Percentiles rank a stretch among this genome's conserved stretches.
Evolutionary conservation across 2,329 filamentous ascomycete genomes (phyloP).

Genomic region (Didymella pinodella): DNA sequence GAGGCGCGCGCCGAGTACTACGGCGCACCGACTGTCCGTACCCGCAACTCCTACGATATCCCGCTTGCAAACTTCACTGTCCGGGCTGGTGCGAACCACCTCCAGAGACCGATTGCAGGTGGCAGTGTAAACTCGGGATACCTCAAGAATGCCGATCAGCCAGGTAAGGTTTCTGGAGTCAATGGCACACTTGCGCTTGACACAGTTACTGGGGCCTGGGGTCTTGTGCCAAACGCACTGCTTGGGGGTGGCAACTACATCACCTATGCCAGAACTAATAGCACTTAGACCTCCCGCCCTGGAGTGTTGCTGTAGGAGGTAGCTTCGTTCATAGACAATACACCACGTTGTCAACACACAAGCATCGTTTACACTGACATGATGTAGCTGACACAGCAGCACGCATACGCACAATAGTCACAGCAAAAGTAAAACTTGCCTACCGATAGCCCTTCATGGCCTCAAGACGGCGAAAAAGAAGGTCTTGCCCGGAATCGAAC

Average conservation of each 20-base stretch:
- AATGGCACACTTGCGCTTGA: constrained; percentile 16
- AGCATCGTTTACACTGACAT: not conserved
- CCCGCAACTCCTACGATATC: constrained; percentile 67
- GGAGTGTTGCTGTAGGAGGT: not conserved
- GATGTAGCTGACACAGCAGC: not conserved
- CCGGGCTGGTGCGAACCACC: constrained; percentile 64
- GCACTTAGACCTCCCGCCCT: not conserved
- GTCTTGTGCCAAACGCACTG: constrained; percentile 7
- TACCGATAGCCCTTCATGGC: not conserved
- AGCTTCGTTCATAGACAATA: constrained; percentile 11
- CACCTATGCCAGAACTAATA: constrained; percentile 13
- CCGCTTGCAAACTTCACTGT: constrained; percentile 73
- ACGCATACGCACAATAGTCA: not conserved
- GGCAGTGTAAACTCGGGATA: constrained; percentile 15
- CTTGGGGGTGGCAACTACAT: constrained; percentile 22
- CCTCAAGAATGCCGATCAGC: constrained; percentile 11
- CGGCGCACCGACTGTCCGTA: constrained; percentile 64
- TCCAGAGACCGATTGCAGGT: constrained; percentile 56
- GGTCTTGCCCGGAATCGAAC: constrained; percentile 19
- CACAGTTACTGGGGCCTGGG: constrained; percentile 13
- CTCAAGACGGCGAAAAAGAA: not conserved
- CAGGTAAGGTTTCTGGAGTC: constrained; percentile 6
- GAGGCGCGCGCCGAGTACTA: constrained; percentile 66
- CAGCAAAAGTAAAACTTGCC: not conserved
- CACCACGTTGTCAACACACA: not conserved